These are phyloP conservation scores for Claviceps fusiformis DNA, from an alignment of 2,329 filamentous ascomycete genomes.

Conservation along the genomic window DNA sequence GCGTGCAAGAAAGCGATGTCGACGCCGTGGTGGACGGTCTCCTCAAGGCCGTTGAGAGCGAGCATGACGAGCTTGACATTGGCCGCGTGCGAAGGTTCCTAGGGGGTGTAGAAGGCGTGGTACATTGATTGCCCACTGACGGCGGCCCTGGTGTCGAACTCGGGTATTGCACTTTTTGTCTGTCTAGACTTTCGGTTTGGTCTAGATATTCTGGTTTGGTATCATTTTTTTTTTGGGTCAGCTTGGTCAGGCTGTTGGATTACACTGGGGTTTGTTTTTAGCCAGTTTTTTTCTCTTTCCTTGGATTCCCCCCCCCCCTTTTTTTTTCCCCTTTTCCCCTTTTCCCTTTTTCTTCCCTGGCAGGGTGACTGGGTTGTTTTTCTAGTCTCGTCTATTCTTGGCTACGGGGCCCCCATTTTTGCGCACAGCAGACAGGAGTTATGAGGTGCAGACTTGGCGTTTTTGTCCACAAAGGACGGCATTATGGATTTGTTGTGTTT, in stretches of 20 bases:
- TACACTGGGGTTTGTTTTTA: too few relatives aligned
- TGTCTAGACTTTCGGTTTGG: too few relatives aligned
- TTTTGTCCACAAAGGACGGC: background rate
- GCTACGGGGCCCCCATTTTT: background rate
- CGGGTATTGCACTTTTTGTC: background rate
- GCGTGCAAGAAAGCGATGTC: constrained; percentile 62
- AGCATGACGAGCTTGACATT: constrained; percentile 63
- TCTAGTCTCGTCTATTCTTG: background rate
- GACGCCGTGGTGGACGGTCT: constrained; percentile 69
- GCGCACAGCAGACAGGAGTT: background rate
- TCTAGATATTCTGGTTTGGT: too few relatives aligned
- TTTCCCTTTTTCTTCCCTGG: background rate
- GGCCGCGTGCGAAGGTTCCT: constrained; percentile 67
- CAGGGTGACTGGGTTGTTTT: background rate
- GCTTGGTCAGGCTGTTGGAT: too few relatives aligned
- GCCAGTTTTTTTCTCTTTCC: too few relatives aligned
- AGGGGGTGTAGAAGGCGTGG: constrained; percentile 58
- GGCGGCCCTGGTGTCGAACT: too few relatives aligned
- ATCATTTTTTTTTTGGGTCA: too few relatives aligned
- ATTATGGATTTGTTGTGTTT: background rate
- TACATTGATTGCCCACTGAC: constrained; percentile 16
- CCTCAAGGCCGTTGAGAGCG: constrained; percentile 79
- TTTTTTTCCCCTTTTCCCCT: background rate
- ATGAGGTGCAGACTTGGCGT: background rate
- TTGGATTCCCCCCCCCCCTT: too few relatives aligned